Evolutionary conservation across 768 basidiomycete genomes (phyloP).

Genomic region (Lactarius deliciosus): DNA sequence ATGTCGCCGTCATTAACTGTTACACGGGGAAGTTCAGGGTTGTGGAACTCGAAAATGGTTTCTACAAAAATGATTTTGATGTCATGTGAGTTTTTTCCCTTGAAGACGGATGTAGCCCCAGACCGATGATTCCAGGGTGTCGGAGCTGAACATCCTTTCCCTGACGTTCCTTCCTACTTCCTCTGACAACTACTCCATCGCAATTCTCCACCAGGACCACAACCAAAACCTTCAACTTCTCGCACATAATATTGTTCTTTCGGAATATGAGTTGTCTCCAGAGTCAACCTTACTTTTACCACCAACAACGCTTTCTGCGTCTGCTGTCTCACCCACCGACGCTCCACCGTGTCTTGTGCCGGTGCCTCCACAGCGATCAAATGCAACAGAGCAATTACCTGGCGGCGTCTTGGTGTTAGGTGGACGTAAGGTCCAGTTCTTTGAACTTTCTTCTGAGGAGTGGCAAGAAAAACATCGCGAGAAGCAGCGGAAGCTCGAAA

Average conservation of each 20-base stretch:
- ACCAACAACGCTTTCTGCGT: conserved; percentile 52
- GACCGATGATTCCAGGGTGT: conserved; percentile 44
- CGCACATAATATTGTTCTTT: conserved; percentile 53
- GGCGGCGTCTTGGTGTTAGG: conserved; percentile 76
- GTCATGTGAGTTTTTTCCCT: conserved; percentile 49
- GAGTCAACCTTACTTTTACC: conserved; percentile 50
- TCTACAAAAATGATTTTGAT: conserved; percentile 58
- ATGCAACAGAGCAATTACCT: conserved; percentile 35
- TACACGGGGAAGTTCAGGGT: conserved; percentile 72
- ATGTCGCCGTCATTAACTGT: conserved; percentile 59
- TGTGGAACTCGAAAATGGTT: conserved; percentile 55
- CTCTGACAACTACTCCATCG: conserved; percentile 51
- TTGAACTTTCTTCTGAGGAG: conserved; percentile 51
- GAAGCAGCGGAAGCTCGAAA: conserved; percentile 54
- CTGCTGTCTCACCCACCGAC: conserved; percentile 39
- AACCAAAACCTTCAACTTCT: conserved; percentile 61
- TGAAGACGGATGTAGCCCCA: not conserved
- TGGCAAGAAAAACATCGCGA: conserved; percentile 52
- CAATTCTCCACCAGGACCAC: conserved; percentile 67
- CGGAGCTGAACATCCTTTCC: conserved; percentile 67
- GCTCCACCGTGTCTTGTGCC: conserved; percentile 33
- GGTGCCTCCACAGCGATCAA: conserved; percentile 39
- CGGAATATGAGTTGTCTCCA: conserved; percentile 51
- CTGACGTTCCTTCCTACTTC: conserved; percentile 57
- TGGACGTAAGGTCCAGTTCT: conserved; percentile 62